Evolutionary conservation across 2,329 filamentous ascomycete genomes (phyloP), one percentile per base, ranked within the genome.

Genomic region (Cercospora citrullina): DNA sequence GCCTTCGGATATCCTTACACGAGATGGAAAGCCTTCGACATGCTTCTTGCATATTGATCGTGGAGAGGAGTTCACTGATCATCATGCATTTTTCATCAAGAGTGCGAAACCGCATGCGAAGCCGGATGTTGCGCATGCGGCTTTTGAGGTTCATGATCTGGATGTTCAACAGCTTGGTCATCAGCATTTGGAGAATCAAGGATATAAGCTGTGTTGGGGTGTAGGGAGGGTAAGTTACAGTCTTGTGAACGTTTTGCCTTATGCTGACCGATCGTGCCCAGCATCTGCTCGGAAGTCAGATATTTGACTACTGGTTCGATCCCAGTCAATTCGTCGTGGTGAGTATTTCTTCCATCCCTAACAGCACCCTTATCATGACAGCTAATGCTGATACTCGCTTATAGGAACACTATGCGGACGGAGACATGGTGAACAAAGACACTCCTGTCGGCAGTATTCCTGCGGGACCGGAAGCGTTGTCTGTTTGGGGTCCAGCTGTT

Each of bases 91-190:
- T 65, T 86, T 87, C 79, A 79, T 87, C 68, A 75, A 77, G 68
- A 42, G 45, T n/a, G 64, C 59, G 7, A 51, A 51, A 16, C 45
- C 60, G 0, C 33, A 18, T 6, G 71, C 73, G 64, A 79, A 81
- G 18, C 51, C 68, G 5, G 55, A 65, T 26, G 84, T 91, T 2
- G 89, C 91, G 75, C 90, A 91, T 78, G 86, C 85, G 18, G 87
- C 84, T 1, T 91, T 89, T 70, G 90, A 91, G 77, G 88, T 90
- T 4, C 85, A 90, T 72, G 88, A 91, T 76, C 89, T 90, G 73
- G 89, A 92, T 75, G 86, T 87, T 2, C 89, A 91, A 79, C 82
- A 87, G 33, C 80, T 91, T 2, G 90, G 90, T 0, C 90, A 91
- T 77, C 85, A 90, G 72, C 91, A 87, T 86, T 80, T 91, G 65